Base-by-base conservation (phyloP, 495 filamentous ascomycete genomes). In the Penicillium bialowiezense region DNA sequence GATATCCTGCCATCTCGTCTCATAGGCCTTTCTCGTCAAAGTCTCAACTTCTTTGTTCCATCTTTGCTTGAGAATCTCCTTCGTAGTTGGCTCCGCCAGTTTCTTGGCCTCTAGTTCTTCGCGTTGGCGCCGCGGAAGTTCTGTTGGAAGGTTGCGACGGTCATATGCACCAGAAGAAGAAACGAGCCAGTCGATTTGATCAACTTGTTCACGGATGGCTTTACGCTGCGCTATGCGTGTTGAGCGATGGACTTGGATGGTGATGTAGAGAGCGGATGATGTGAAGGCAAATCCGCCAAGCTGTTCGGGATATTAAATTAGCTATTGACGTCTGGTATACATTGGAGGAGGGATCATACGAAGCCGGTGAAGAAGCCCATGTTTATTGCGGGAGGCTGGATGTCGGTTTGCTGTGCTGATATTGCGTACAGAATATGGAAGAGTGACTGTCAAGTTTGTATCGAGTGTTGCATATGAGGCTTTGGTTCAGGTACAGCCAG, bases 241-340 rank as follows among this genome's bases (percentile, higher is more conserved):
- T 44, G 74, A 78, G 31, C 83, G 78, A 71, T 97, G 91, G 6
- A 87, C 71, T 63, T 82, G 72, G 20, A 95, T 67, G 44, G 86
- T 81, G 41, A 97, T 80, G 75, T 95, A 96, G 59, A 93, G 80
- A 46, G 88, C 58, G 19, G 86, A 83, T 37, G 89, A 82, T 38
- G 92, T 95, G 32, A 98, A 76, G 54, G 92, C 89, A 32, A 93
- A 80, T 55, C 93, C 91, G 59, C 89, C 85, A 61, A 91, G 78
- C 73, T 76, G 39, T 54, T 37, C 1, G 10, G 18, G 23, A 39
- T 12, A 26, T 18, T n/a, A 8, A 12, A 37, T 37, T 36, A 50
- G 31, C 35, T 3, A 15, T 28, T 17, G 36, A 8, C 28, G 45
- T 13, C 21, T 34, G 24, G 5, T 32, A 24, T 32, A 21, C 2